A percentile compares a stretch with the other conserved stretches of the same genome.
phyloP scores from a whole-genome alignment of 352 stramenopile genomes.

The Pythium dissotocum region DNA sequence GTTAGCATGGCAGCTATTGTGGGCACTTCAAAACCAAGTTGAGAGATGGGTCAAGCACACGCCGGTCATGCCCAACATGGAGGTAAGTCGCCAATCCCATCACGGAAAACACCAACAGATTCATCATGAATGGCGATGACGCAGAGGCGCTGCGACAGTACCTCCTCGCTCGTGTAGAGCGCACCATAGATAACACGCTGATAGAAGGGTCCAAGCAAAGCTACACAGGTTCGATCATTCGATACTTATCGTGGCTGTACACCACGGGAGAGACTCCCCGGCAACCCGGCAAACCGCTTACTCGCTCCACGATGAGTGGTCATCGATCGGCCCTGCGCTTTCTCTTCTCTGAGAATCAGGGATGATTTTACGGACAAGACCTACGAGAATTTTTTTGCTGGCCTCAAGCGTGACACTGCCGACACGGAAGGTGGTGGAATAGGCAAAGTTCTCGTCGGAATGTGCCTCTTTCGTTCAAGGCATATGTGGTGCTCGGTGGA shows the following conservation, averaged over 20 bases:
- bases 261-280: conserved; percentile 1
- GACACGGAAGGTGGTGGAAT: background rate
- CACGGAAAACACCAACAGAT: no score
- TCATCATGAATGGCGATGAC: no score
- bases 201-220: no score
- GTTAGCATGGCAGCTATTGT: no score
- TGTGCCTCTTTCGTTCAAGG: conserved; percentile 10
- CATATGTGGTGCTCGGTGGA: conserved; percentile 1
- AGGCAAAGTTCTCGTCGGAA: conserved; percentile 6
- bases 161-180: no score
- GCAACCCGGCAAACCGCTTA: conserved; percentile 1
- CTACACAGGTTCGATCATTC: conserved; percentile 38
- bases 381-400: conserved; percentile 4
- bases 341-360: conserved; percentile 7
- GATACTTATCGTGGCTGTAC: conserved; percentile 5
- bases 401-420: conserved; percentile 6
- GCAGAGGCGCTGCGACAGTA: no score
- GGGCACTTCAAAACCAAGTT: no score
- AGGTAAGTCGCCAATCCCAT: no score
- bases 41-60: no score
- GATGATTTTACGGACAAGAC: conserved; percentile 11
- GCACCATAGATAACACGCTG: no score
- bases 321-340: conserved; percentile 10
- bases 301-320: conserved; percentile 7
- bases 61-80: no score